These are phyloP conservation scores for Chaetomium globosum DNA, from an alignment of 2,329 filamentous ascomycete genomes.

Conservation along the genomic window DNA sequence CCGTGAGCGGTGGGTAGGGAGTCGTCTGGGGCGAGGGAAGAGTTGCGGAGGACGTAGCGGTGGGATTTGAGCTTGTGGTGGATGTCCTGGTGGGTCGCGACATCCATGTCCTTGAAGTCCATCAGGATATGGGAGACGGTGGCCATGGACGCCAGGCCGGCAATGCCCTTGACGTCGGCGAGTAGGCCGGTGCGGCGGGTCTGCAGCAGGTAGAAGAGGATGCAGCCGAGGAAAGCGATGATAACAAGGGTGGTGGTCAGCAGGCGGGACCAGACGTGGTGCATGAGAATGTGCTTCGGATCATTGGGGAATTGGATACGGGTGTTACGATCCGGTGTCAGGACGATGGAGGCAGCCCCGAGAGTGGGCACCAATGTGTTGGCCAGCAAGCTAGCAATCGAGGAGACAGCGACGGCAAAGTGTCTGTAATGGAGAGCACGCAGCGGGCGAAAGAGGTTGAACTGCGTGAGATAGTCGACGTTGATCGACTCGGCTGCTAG, in stretches of 20 bases:
- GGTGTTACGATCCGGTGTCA: conserved; percentile 55
- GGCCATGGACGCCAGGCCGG: conserved; percentile 74
- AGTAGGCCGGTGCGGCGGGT: conserved; percentile 66
- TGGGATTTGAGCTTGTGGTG: conserved; percentile 67
- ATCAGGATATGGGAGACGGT: conserved; percentile 72
- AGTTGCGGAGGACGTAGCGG: conserved; percentile 71
- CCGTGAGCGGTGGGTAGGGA: conserved; percentile 47
- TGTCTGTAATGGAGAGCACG: conserved; percentile 64
- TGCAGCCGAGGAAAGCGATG: conserved; percentile 60
- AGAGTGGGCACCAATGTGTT: conserved; percentile 70
- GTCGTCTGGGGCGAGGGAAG: conserved; percentile 67
- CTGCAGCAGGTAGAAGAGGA: conserved; percentile 64
- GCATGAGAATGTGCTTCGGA: conserved; percentile 59
- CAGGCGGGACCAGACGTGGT: conserved; percentile 62
- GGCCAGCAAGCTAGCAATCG: conserved; percentile 65
- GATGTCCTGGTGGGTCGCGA: conserved; percentile 66
- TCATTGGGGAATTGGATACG: conserved; percentile 48
- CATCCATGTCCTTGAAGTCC: conserved; percentile 73
- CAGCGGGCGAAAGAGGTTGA: conserved; percentile 66
- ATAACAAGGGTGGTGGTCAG: conserved; percentile 59
- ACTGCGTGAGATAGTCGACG: conserved; percentile 71
- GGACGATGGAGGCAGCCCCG: conserved; percentile 62
- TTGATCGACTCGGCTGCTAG: conserved; percentile 69
- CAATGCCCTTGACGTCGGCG: conserved; percentile 71
- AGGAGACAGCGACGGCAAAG: conserved; percentile 69